These are phyloP conservation scores for Plasmodium inui DNA, from an alignment of 169 alveolate species.

Conservation along the genomic window DNA sequence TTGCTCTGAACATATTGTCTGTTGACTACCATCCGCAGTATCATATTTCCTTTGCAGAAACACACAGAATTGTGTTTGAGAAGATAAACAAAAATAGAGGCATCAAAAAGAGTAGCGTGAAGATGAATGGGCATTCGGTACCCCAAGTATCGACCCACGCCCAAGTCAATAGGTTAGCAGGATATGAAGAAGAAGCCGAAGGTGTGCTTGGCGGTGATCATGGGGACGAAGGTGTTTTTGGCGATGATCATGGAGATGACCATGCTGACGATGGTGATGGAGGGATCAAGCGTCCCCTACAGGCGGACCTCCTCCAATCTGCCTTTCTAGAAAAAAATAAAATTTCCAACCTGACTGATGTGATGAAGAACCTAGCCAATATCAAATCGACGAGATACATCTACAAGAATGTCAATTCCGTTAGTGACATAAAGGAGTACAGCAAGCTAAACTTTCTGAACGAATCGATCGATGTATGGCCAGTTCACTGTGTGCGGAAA, in stretches of 20 bases:
- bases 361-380: conserved; percentile 17
- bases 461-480: conserved; percentile 62
- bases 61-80: conserved; percentile 31
- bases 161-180: neutral
- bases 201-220: neutral
- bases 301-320: neutral
- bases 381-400: conserved; percentile 13
- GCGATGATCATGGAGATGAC: neutral
- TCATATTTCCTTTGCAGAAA: conserved; percentile 60
- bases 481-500: conserved; percentile 57
- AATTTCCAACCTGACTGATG: conserved; percentile 36
- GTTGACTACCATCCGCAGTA: conserved; percentile 60
- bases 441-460: conserved; percentile 32
- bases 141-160: neutral
- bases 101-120: neutral
- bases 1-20: conserved; percentile 32
- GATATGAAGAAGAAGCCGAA: neutral
- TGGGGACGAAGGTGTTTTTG: neutral
- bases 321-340: conserved; percentile 11
- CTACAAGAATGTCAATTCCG: conserved; percentile 34
- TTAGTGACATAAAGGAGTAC: conserved; percentile 51
- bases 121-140: neutral
- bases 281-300: neutral
- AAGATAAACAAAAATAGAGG: conserved; percentile 15
- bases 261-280: neutral